A percentile compares a stretch with the other conserved stretches of the same genome.
phyloP scores from a whole-genome alignment of 495 filamentous ascomycete species.

The Penicillium subrubescens region DNA sequence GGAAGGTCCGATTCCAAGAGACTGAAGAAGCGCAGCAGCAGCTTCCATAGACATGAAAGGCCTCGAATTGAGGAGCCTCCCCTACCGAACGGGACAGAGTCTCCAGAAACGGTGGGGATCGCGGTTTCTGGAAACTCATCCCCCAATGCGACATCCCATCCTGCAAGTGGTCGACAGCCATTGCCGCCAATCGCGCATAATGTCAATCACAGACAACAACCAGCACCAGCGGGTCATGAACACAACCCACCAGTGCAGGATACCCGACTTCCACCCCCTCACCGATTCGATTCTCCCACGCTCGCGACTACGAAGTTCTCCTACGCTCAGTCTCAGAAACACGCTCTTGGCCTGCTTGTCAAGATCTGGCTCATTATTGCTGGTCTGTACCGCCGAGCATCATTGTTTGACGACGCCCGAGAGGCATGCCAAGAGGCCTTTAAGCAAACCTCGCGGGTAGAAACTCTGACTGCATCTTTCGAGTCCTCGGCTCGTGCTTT shows the following conservation, averaged over 20 bases:
- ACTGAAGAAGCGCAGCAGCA: constrained; percentile 48
- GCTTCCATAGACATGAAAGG: constrained; percentile 30
- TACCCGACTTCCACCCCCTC: constrained; percentile 46
- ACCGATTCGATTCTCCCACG: constrained; percentile 50
- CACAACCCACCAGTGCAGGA: constrained; percentile 56
- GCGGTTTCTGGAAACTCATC: constrained; percentile 39
- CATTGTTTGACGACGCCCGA: constrained; percentile 72
- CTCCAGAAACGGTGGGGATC: constrained; percentile 42
- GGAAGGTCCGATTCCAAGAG: constrained; percentile 46
- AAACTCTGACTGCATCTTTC: constrained; percentile 42
- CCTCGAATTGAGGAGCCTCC: constrained; percentile 20
- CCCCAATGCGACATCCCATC: constrained; percentile 23
- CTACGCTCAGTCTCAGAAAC: constrained; percentile 50
- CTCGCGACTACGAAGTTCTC: constrained; percentile 41
- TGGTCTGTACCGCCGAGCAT: constrained; percentile 81
- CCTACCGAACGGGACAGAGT: constrained; percentile 19
- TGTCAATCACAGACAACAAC: constrained; percentile 42
- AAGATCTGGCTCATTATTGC: constrained; percentile 88
- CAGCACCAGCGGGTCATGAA: constrained; percentile 47
- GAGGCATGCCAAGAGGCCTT: constrained; percentile 81
- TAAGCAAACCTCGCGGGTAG: constrained; percentile 59
- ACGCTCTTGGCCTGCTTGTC: constrained; percentile 64
- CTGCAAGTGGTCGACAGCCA: constrained; percentile 39
- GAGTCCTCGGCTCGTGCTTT: constrained; percentile 55
- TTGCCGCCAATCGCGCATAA: constrained; percentile 55